A percentile compares a stretch with the other conserved stretches of the same genome.
Conservation (phyloP, 1,139 yeast genomes). For the Blastobotrys buckinghamii region DNA sequence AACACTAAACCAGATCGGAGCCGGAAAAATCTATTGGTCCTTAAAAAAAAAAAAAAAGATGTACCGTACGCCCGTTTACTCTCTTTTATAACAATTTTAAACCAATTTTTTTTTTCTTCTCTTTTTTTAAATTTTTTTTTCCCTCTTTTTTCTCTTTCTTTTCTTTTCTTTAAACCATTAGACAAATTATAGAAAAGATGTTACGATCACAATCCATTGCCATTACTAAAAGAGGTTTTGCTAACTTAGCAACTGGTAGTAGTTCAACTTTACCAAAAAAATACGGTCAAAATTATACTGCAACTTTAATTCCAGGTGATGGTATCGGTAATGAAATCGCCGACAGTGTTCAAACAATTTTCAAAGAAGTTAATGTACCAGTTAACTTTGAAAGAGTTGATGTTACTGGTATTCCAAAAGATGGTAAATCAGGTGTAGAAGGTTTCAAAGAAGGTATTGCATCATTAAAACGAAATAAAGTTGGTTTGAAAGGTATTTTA, state of each 20-base stretch:
- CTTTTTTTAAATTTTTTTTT: not conserved
- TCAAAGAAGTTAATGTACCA: constrained; percentile 80
- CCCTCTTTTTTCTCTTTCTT: not conserved
- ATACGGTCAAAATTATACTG: constrained; percentile 91
- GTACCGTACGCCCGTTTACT: not conserved
- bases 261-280: constrained; percentile 66
- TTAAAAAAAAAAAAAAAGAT: not conserved
- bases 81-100: not conserved
- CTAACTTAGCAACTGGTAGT: constrained; percentile 20
- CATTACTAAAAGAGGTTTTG: constrained; percentile 20
- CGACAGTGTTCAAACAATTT: constrained; percentile 86
- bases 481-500: constrained; percentile 94
- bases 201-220: constrained; percentile 5
- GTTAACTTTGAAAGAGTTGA: constrained; percentile 92
- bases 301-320: constrained; percentile 89
- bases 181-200: constrained; percentile 1
- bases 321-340: constrained; percentile 98
- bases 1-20: not conserved
- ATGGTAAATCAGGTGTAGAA: constrained; percentile 30
- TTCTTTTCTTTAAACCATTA: not conserved
- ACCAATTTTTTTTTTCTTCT: not conserved
- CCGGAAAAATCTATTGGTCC: not conserved
- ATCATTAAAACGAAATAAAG: constrained; percentile 91
- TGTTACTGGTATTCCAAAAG: constrained; percentile 67
- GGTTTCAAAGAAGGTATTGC: constrained; percentile 80